Evolutionary conservation across 805 yeast genomes (phyloP).

Genomic region (Candida caryicola): DNA sequence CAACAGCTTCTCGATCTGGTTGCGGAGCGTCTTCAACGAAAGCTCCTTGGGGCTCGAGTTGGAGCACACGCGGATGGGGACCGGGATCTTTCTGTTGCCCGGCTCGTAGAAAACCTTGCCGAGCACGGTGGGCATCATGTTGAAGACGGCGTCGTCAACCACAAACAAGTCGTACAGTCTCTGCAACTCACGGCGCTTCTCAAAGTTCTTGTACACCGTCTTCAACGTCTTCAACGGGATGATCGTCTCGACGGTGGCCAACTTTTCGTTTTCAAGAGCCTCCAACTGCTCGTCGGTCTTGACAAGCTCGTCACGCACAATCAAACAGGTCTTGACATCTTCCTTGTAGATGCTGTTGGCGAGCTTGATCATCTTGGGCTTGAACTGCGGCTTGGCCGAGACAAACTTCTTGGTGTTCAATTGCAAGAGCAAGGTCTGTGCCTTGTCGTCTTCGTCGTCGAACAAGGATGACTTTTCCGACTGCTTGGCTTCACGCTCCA

Average conservation of each 20-base stretch:
- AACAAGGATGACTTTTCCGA: slow-evolving; percentile 48
- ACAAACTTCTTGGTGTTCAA: slow-evolving; percentile 65
- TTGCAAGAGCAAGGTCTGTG: slow-evolving; percentile 55
- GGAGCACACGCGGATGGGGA: slow-evolving; percentile 52
- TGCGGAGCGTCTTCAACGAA: slow-evolving; percentile 49
- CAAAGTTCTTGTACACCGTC: slow-evolving; percentile 83
- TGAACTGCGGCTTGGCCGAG: slow-evolving; percentile 55
- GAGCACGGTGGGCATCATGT: slow-evolving; percentile 75
- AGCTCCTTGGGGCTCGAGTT: slow-evolving; percentile 35
- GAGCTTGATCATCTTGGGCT: slow-evolving; percentile 50
- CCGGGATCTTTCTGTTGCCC: slow-evolving; percentile 55
- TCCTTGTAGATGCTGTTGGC: slow-evolving; percentile 44
- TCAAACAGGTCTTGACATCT: slow-evolving; percentile 51
- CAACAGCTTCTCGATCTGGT: slow-evolving; percentile 58
- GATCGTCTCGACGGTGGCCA: slow-evolving; percentile 51
- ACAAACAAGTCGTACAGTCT: slow-evolving; percentile 71
- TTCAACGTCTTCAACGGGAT: slow-evolving; percentile 73
- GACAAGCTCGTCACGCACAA: slow-evolving; percentile 61
- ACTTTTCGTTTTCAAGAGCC: slow-evolving; percentile 44
- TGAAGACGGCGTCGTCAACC: slow-evolving; percentile 78
- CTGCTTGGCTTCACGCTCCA: slow-evolving; percentile 28
- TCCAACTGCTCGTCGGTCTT: slow-evolving; percentile 44
- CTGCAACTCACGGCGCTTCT: slow-evolving; percentile 75
- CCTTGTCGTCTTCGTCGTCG: slow-evolving; percentile 45
- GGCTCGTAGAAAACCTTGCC: slow-evolving; percentile 73